A percentile compares a stretch with the other conserved stretches of the same genome.
These are phyloP conservation scores for Yarrowia osloensis DNA, from an alignment of 805 yeast genomes.

Conservation along the genomic window DNA sequence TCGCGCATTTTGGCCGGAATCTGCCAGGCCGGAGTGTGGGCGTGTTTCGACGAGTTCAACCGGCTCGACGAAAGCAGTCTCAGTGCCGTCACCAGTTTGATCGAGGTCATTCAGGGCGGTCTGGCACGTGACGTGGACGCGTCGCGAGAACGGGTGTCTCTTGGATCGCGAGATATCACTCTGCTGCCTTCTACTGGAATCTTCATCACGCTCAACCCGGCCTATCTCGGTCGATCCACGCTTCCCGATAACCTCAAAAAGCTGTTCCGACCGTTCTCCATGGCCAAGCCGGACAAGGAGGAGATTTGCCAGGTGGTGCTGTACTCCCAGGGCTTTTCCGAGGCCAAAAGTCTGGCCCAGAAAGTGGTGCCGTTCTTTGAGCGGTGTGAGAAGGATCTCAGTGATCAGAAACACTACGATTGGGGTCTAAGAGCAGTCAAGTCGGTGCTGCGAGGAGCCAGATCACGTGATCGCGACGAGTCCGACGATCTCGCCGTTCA, in stretches of 20 bases:
- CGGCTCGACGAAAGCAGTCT: constrained; percentile 68
- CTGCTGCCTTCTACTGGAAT: constrained; percentile 52
- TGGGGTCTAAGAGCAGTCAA: constrained; percentile 87
- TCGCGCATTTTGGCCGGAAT: constrained; percentile 76
- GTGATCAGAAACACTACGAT: constrained; percentile 76
- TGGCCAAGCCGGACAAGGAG: constrained; percentile 69
- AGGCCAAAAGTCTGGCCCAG: constrained; percentile 50
- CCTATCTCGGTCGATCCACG: constrained; percentile 76
- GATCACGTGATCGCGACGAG: background rate
- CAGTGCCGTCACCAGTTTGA: constrained; percentile 82
- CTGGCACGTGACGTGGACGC: constrained; percentile 6
- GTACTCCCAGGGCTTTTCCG: constrained; percentile 66
- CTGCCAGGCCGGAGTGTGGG: constrained; percentile 87
- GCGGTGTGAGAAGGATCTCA: constrained; percentile 46
- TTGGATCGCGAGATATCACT: constrained; percentile 9
- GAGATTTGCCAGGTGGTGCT: constrained; percentile 72
- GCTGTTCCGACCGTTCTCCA: constrained; percentile 72
- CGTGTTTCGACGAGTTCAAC: constrained; percentile 94
- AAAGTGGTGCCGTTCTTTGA: constrained; percentile 58
- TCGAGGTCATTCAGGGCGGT: constrained; percentile 62
- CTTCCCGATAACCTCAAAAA: constrained; percentile 85
- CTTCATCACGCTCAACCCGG: constrained; percentile 90
- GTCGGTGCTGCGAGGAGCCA: constrained; percentile 58
- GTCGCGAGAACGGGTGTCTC: background rate
- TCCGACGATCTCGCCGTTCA: background rate